phyloP scores from a whole-genome alignment of 352 stramenopile genomes.

The Globisporangium spinosum region DNA sequence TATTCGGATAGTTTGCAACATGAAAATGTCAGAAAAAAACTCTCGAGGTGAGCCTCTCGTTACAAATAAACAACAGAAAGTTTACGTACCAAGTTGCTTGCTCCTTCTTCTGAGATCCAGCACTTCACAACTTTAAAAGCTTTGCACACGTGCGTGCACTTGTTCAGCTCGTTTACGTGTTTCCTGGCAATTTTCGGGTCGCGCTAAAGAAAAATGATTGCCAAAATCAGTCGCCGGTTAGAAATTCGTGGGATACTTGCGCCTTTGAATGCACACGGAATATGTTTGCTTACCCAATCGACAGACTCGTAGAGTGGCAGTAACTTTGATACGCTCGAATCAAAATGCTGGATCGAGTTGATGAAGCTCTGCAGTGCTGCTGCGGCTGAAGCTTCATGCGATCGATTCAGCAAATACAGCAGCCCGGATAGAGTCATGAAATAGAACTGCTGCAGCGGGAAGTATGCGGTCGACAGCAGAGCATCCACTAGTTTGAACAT shows the following conservation, averaged over 20 bases:
- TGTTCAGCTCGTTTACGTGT: slow-evolving; percentile 32
- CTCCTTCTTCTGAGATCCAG: slow-evolving; percentile 23
- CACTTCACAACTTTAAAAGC: slow-evolving; percentile 32
- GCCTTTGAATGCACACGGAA: neutral
- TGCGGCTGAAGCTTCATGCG: neutral
- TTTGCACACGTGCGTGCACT: slow-evolving; percentile 16
- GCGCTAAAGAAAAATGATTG: slow-evolving; percentile 10
- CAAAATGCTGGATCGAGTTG: slow-evolving; percentile 20
- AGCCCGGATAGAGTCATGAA: slow-evolving; percentile 48
- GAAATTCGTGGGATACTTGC: neutral
- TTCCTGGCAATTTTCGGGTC: slow-evolving; percentile 17
- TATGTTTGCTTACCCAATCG: slow-evolving; percentile 32
- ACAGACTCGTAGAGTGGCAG: slow-evolving; percentile 34
- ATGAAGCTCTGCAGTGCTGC: slow-evolving; percentile 9
- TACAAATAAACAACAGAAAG: neutral
- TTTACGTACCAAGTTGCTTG: slow-evolving; percentile 24
- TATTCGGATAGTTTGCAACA: neutral
- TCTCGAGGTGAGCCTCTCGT: neutral
- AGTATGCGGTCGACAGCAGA: slow-evolving; percentile 48
- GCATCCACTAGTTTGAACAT: slow-evolving; percentile 39
- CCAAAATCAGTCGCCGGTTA: neutral
- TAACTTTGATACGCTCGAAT: slow-evolving; percentile 29
- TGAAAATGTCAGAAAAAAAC: neutral
- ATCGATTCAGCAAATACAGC: slow-evolving; percentile 31
- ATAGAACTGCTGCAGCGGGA: slow-evolving; percentile 61